These are phyloP conservation scores for Sphaerobolus stellatus DNA, from an alignment of 1,284 basidiomycete genomes.

Conservation along the genomic window DNA sequence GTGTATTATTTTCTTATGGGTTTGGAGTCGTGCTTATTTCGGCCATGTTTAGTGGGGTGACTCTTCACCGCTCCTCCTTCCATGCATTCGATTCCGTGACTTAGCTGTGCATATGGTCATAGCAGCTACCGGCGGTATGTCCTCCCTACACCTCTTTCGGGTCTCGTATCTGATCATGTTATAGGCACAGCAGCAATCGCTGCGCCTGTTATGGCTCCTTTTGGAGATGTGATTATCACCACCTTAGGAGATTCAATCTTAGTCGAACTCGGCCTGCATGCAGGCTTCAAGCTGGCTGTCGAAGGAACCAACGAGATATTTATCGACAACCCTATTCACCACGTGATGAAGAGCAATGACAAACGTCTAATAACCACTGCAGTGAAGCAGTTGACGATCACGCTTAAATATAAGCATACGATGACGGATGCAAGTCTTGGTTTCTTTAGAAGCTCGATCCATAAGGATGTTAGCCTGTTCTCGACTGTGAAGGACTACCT, in stretches of 20 bases:
- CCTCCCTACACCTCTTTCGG: not conserved
- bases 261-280: slow-evolving; percentile 53
- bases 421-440: slow-evolving; percentile 58
- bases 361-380: slow-evolving; percentile 56
- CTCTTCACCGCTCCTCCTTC: slow-evolving; percentile 58
- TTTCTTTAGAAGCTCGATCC: slow-evolving; percentile 59
- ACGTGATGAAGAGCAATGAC: slow-evolving; percentile 51
- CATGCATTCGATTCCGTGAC: slow-evolving; percentile 63
- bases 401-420: slow-evolving; percentile 59
- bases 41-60: slow-evolving; percentile 58
- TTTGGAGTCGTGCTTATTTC: no score
- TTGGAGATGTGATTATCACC: slow-evolving; percentile 50
- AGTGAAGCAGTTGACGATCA: slow-evolving; percentile 57
- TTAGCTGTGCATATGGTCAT: slow-evolving; percentile 60
- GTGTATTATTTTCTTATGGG: no score
- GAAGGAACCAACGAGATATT: slow-evolving; percentile 55
- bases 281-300: slow-evolving; percentile 51
- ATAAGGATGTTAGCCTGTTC: slow-evolving; percentile 52
- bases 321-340: slow-evolving; percentile 48
- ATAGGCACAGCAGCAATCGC: slow-evolving; percentile 53
- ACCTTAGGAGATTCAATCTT: slow-evolving; percentile 55
- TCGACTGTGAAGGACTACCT: slow-evolving; percentile 63
- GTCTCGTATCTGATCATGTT: not conserved
- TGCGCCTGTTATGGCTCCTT: slow-evolving; percentile 52
- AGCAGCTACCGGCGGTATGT: slow-evolving; percentile 44